phyloP scores from a whole-genome alignment of 257 asterid species.

The Voacanga thouarsii region DNA sequence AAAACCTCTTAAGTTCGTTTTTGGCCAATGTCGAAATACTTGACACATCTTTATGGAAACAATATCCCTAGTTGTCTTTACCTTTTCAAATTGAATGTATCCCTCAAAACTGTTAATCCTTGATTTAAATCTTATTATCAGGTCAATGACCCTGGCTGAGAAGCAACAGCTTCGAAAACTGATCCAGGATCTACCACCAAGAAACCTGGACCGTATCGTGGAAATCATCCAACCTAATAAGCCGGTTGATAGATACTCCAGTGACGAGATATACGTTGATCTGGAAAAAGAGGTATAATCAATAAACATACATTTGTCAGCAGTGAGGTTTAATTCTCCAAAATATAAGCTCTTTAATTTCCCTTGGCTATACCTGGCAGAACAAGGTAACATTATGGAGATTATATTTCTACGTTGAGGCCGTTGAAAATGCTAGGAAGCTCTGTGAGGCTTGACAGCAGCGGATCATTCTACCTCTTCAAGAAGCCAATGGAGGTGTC shows the following conservation, averaged over 20 bases:
- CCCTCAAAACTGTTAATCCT: neutral
- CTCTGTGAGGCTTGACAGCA: slow-evolving; percentile 10
- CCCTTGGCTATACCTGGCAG: slow-evolving; percentile 26
- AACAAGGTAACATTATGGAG: slow-evolving; percentile 66
- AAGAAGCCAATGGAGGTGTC: neutral
- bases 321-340: neutral
- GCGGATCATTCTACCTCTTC: neutral
- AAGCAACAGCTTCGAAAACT: slow-evolving; percentile 49
- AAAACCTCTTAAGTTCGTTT: neutral
- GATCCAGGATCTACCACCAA: slow-evolving; percentile 53
- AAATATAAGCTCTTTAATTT: neutral
- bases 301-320: neutral
- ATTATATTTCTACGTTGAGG: slow-evolving; percentile 47
- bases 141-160: slow-evolving; percentile 61
- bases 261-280: slow-evolving; percentile 44
- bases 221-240: slow-evolving; percentile 40
- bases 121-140: slow-evolving; percentile 20
- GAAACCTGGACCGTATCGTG: slow-evolving; percentile 54
- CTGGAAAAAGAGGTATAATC: slow-evolving; percentile 57
- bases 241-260: slow-evolving; percentile 22
- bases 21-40: neutral
- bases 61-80: neutral
- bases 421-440: slow-evolving; percentile 33
- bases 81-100: neutral
- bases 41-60: neutral